phyloP scores from a whole-genome alignment of 257 asterid species.

The Galeopsis tetrahit region DNA sequence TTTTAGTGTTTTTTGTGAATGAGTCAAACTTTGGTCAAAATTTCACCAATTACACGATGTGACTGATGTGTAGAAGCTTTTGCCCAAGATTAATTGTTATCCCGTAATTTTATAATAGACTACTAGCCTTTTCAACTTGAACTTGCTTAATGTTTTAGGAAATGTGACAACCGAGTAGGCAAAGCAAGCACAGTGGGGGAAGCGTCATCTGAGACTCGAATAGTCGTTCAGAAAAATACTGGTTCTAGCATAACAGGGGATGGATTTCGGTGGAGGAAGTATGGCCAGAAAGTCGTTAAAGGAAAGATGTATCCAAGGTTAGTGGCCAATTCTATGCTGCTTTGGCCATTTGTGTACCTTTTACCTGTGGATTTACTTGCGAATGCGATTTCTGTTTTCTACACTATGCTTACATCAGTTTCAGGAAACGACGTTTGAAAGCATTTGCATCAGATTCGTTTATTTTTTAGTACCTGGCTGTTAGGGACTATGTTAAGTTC shows the following conservation, averaged over 20 bases:
- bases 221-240: slow-evolving; percentile 40
- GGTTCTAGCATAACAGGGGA: slow-evolving; percentile 58
- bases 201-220: slow-evolving; percentile 42
- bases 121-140: background rate
- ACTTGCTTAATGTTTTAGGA: slow-evolving; percentile 45
- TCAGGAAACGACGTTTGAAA: too few species aligned
- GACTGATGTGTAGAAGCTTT: too few species aligned
- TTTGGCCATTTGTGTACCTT: too few species aligned
- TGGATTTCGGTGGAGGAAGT: slow-evolving; percentile 92
- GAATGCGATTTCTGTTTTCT: too few species aligned
- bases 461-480: background rate
- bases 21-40: too few species aligned
- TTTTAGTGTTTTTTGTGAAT: too few species aligned
- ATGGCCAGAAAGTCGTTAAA: slow-evolving; percentile 87
- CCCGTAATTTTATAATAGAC: background rate
- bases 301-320: slow-evolving; percentile 85
- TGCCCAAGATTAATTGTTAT: too few species aligned
- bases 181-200: slow-evolving; percentile 44
- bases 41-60: too few species aligned
- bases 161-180: slow-evolving; percentile 37
- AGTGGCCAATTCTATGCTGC: background rate
- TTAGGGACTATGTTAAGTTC: background rate
- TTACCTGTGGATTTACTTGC: too few species aligned
- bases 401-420: too few species aligned
- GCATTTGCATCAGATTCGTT: too few species aligned